These are phyloP conservation scores for Botrytis pseudocinerea DNA, from an alignment of 2,329 filamentous ascomycete species.

Conservation along the genomic window DNA sequence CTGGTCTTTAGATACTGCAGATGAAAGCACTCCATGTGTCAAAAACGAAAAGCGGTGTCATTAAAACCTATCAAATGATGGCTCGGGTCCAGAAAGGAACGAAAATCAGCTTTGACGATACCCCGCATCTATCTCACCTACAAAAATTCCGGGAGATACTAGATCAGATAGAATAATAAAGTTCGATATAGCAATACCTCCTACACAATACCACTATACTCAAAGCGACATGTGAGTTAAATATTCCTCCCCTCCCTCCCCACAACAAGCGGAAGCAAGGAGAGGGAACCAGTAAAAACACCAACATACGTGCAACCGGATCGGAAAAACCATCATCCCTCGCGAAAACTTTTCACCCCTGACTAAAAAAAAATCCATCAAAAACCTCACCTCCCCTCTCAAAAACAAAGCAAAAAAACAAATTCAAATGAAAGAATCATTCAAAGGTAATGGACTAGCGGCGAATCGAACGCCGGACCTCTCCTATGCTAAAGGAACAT, in stretches of 20 bases:
- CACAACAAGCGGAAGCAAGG: no score
- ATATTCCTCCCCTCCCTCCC: no score
- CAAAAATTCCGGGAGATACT: neutral
- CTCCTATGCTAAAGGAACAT: neutral
- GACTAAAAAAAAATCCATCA: neutral
- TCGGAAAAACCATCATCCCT: neutral
- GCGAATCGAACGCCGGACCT: slow-evolving; percentile 3
- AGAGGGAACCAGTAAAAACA: neutral
- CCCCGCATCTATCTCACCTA: neutral
- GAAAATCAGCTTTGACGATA: neutral
- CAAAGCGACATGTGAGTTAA: neutral
- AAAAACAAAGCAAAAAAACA: neutral
- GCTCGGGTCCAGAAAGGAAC: neutral
- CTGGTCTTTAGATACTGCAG: neutral
- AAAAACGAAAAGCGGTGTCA: neutral
- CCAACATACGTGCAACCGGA: neutral
- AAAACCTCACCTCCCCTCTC: neutral
- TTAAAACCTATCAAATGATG: neutral
- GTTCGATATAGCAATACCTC: neutral
- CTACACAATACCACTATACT: no score
- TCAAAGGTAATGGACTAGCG: neutral
- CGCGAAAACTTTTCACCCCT: neutral
- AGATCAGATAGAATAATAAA: neutral
- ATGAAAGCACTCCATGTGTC: neutral
- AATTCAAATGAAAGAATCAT: fast-evolving